A percentile compares a stretch with the other conserved stretches of the same genome.
Conservation (phyloP, 495 filamentous ascomycete species). For the Neurospora tetraspora region DNA sequence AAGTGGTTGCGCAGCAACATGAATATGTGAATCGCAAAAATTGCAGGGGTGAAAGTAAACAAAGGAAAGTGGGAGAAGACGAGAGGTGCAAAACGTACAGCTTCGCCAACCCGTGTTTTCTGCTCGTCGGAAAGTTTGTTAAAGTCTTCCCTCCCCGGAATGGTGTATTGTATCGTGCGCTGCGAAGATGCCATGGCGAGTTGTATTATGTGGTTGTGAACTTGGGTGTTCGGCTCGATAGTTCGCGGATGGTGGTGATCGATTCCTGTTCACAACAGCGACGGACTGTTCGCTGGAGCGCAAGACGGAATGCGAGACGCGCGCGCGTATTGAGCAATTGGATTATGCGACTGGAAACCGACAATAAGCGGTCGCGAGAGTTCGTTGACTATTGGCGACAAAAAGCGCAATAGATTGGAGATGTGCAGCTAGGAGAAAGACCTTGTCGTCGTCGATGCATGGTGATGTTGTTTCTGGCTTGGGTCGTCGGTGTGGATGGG, state of each 20-base stretch:
- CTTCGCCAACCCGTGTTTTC: constrained; percentile 25
- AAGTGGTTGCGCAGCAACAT: background rate
- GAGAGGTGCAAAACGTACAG: constrained; percentile 10
- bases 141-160: constrained; percentile 23
- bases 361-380: background rate
- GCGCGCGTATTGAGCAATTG: background rate
- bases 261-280: background rate
- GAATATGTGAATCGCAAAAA: background rate
- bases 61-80: background rate
- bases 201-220: background rate
- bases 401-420: background rate
- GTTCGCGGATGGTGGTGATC: constrained; percentile 1
- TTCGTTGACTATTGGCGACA: background rate
- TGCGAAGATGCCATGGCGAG: constrained; percentile 14
- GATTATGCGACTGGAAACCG: background rate
- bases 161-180: constrained; percentile 25
- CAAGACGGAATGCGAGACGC: background rate
- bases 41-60: background rate
- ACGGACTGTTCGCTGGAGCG: background rate
- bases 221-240: background rate
- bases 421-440: background rate
- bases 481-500: background rate
- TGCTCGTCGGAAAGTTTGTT: constrained; percentile 26
- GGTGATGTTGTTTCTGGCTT: background rate
- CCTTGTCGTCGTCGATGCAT: background rate